These are phyloP conservation scores for Agaricales sp. DNA, from an alignment of 1,284 basidiomycete genomes.

Conservation along the genomic window DNA sequence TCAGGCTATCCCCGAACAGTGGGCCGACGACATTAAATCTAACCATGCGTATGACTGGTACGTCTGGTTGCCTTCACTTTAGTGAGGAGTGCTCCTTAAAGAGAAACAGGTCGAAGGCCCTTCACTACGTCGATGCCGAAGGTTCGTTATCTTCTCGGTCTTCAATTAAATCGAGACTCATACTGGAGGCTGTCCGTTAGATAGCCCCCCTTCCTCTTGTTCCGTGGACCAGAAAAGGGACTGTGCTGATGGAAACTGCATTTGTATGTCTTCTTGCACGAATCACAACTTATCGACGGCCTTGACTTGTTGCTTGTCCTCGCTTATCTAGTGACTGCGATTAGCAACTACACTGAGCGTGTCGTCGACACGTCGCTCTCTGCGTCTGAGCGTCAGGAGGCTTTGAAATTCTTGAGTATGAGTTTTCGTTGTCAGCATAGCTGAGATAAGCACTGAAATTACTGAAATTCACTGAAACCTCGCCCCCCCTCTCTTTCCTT, in stretches of 20 bases:
- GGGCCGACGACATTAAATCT: slow-evolving; percentile 34
- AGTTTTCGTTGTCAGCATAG: no score
- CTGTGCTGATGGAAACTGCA: slow-evolving; percentile 28
- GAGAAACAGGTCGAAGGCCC: slow-evolving; percentile 23
- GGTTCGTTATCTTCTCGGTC: slow-evolving; percentile 18
- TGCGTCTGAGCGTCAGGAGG: slow-evolving; percentile 33
- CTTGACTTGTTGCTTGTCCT: no score
- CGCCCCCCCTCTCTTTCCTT: no score
- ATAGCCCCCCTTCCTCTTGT: slow-evolving; percentile 37
- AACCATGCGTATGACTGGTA: slow-evolving; percentile 29
- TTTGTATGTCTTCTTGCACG: slow-evolving; percentile 23
- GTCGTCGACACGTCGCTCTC: slow-evolving; percentile 31
- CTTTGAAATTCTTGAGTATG: slow-evolving; percentile 43
- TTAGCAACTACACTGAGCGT: slow-evolving; percentile 45
- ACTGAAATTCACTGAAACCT: no score
- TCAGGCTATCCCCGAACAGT: no score
- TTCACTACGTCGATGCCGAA: slow-evolving; percentile 41
- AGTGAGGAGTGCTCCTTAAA: not conserved
- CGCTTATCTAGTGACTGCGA: slow-evolving; percentile 33
- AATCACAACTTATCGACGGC: not conserved
- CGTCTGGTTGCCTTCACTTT: not conserved
- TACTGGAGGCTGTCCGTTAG: slow-evolving; percentile 16
- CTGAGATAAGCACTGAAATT: no score
- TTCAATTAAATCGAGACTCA: not conserved
- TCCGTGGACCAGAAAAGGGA: slow-evolving; percentile 34